phyloP scores from a whole-genome alignment of 164 flowering plant genomes.

The Brasenia schreberi region DNA sequence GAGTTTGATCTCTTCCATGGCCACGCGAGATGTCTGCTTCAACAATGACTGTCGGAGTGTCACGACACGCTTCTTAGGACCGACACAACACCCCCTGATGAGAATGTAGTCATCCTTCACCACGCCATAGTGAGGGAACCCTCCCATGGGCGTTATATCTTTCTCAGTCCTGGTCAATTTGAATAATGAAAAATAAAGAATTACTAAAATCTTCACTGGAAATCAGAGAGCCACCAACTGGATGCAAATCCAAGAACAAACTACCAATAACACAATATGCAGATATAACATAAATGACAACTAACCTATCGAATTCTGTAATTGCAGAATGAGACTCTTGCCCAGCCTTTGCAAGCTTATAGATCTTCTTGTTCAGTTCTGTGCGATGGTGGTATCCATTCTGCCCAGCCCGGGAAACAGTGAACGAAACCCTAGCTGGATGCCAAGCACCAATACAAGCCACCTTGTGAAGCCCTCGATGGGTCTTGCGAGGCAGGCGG shows the following conservation, averaged over 20 bases:
- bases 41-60: constrained; percentile 9
- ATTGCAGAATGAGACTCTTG: constrained; percentile 4
- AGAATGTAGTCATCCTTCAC: constrained; percentile 9
- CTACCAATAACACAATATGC: no score
- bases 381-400: constrained; percentile 71
- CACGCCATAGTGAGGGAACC: constrained; percentile 14
- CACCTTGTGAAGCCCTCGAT: constrained; percentile 58
- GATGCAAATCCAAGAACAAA: no score
- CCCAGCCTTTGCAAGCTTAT: constrained; percentile 9
- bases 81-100: constrained; percentile 10
- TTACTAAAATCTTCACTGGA: no score
- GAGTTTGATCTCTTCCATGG: constrained; percentile 9
- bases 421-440: constrained; percentile 64
- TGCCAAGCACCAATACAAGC: constrained; percentile 86
- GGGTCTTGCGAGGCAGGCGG: constrained; percentile 68
- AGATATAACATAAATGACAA: background rate
- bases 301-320: constrained; percentile 9
- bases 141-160: constrained; percentile 11
- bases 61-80: constrained; percentile 11
- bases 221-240: no score
- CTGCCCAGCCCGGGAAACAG: constrained; percentile 72
- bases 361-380: constrained; percentile 10
- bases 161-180: constrained; percentile 8
- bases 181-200: no score
- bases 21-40: constrained; percentile 9